Conservation (phyloP, 1,284 basidiomycete species). For the Hypsizygus ulmarius region DNA sequence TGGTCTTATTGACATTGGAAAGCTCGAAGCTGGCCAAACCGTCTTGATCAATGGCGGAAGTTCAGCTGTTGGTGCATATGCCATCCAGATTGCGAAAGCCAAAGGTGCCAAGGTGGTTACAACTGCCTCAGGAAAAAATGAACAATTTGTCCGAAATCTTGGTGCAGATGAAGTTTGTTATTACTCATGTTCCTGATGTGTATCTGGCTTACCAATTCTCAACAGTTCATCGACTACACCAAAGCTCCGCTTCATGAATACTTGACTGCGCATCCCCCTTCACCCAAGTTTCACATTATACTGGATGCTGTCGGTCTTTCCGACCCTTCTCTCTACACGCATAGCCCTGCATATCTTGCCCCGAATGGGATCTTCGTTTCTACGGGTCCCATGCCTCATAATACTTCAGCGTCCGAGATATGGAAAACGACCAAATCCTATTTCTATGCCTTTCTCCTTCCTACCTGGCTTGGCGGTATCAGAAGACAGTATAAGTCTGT, state of each 20-base stretch:
- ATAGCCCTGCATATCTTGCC: conserved; percentile 43
- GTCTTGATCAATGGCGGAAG: conserved; percentile 69
- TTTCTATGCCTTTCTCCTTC: conserved; percentile 27
- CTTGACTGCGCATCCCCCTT: conserved; percentile 35
- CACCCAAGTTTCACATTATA: conserved; percentile 42
- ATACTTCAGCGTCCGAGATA: conserved; percentile 23
- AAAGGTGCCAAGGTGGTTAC: conserved; percentile 54
- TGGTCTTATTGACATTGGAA: conserved; percentile 40
- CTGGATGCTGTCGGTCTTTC: conserved; percentile 40
- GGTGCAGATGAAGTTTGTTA: conserved; percentile 41
- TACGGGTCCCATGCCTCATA: conserved; percentile 38
- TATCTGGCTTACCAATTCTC: conserved; percentile 6
- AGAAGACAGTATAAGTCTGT: conserved; percentile 43
- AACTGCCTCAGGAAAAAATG: conserved; percentile 54
- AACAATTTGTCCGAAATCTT: conserved; percentile 34
- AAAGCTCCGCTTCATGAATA: conserved; percentile 42
- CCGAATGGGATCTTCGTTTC: conserved; percentile 45
- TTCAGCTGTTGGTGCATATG: conserved; percentile 59
- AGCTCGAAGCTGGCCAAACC: conserved; percentile 44
- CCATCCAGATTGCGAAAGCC: conserved; percentile 63
- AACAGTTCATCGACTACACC: conserved; percentile 58
- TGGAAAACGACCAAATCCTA: conserved; percentile 30
- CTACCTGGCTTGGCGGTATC: conserved; percentile 47
- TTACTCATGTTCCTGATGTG: conserved; percentile 22
- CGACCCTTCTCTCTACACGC: conserved; percentile 37